Evolutionary conservation across 2,329 filamentous ascomycete species (phyloP).

Genomic region (Xylaria sp.): DNA sequence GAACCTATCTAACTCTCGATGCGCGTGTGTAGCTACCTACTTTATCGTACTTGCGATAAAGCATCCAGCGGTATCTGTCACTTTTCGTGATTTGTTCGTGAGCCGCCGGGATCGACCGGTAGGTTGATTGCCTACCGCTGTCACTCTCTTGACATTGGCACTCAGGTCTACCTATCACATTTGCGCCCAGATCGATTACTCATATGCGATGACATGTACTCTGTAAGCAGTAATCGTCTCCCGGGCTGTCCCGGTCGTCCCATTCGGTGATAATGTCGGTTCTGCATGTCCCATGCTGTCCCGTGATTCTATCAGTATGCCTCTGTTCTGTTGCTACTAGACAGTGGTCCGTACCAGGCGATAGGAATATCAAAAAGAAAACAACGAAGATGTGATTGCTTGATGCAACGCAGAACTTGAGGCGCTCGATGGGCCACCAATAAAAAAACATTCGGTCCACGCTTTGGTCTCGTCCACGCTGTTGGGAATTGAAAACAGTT

Average conservation of each 20-base stretch:
- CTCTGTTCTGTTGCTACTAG: too few relatives aligned
- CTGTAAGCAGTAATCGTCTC: too few relatives aligned
- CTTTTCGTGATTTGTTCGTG: too few relatives aligned
- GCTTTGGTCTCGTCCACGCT: slow-evolving; percentile 11
- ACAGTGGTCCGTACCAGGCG: not conserved
- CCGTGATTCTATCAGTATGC: too few relatives aligned
- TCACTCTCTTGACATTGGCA: not conserved
- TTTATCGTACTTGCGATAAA: too few relatives aligned
- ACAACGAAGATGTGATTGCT: not conserved
- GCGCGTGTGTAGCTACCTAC: too few relatives aligned
- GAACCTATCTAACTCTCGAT: too few relatives aligned
- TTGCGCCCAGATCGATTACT: not conserved
- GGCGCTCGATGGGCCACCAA: slow-evolving; percentile 2
- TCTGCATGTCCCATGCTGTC: too few relatives aligned
- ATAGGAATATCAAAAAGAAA: not conserved
- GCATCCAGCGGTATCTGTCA: not conserved
- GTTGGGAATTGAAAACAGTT: slow-evolving; percentile 11
- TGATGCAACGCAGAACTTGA: not conserved
- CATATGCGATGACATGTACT: not conserved
- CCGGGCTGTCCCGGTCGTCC: too few relatives aligned
- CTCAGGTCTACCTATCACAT: not conserved
- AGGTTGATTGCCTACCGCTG: not conserved
- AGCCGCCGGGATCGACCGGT: too few relatives aligned
- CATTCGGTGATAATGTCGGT: not conserved
- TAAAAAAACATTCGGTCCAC: not conserved